Evolutionary conservation across 352 stramenopile genomes (phyloP), one percentile per base, ranked within the genome.

Genomic region (Globisporangium heterothallicum): DNA sequence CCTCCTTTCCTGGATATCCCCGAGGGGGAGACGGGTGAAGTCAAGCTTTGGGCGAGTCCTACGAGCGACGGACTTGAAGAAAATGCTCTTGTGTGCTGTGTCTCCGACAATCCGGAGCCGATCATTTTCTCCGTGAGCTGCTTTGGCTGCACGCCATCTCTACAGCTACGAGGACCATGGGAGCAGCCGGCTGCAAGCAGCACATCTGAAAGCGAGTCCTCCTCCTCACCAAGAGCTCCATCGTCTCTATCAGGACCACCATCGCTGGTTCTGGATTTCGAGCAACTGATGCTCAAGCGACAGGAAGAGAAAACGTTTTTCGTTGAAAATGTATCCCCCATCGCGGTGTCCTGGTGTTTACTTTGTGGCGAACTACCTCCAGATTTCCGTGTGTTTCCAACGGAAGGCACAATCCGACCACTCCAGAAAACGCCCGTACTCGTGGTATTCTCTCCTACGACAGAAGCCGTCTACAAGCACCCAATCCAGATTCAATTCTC

Each of bases 31-130:
- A 98, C 94, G 2, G 77, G 68, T 35, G 91, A 98, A 58, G 63
- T 98, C 10, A 64, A 68, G 46, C 69, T 98, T n/a, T 97, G 90
- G 88, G 88, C 93, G 0, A 92, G 94, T 46, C 93, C 94, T 5
- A 55, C 59, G 6, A 50, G 61, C 4, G 69, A 84, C 24, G 79
- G 77, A 0, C 44, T 84, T 6, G 72, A 88, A 18, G 67, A 89
- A 34, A 92, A 93, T 54, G 55, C 70, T 16, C 66, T 98, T 3
- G 72, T 97, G n/a, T 92, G 83, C 32, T 96, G 83, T 40, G 74
- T 98, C 26, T 62, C 69, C 29, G 86, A 98, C 67, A 98, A 98
- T 49, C 92, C 94, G 1, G 78, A 93, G 42, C 82, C 89, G 6
- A 68, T 92, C n/a, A 24, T 74, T 7, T 98, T 98, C 44, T 53